Base-by-base conservation (phyloP, 805 yeast species). In the Cyberlindnera mrakii region DNA sequence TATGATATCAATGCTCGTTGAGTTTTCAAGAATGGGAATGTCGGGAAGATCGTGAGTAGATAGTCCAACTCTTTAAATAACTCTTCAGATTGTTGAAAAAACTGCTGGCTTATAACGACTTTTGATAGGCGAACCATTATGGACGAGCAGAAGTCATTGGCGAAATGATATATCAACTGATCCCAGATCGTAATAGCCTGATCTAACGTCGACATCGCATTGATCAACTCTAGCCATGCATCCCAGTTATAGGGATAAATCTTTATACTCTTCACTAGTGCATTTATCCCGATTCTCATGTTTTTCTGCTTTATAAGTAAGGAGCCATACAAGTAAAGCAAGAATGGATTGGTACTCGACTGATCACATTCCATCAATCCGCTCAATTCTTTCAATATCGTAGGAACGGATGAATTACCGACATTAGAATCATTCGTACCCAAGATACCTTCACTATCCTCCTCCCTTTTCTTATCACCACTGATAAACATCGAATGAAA, bases 191-290 rank as follows among this genome's bases (percentile, higher is more conserved):
- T 32, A 38, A 66, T 44, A 0, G 87, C 82, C 42, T 84, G 85
- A 46, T 82, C 84, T 42, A 79, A 71, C 27, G 78, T 72, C 7
- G 75, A 63, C 25, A 87, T 64, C 41, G 86, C 78, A 4, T 77
- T 67, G 11, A 79, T 66, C 33, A 93, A 67, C 57, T 91, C 97
- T 44, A 74, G 71, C 97, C 97, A 93, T 45, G 93, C 84, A 42
- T 90, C 77, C 99, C 99, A 93, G 60, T 91, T 91, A 60, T 73
- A 85, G 0, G 97, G 96, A 53, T 82, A 88, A 25, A 72, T 40
- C 19, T 72, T 66, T 13, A 91, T 57, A 1, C 96, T 82, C 37
- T 70, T 71, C 27, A 79, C 67, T 29, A 90, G 71, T 36, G 68
- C 67, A 19, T 73, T 68, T 44, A 82, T 79, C 0, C 97, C 96